phyloP scores from a whole-genome alignment of 345 rosid species.

The Isatis tinctoria region DNA sequence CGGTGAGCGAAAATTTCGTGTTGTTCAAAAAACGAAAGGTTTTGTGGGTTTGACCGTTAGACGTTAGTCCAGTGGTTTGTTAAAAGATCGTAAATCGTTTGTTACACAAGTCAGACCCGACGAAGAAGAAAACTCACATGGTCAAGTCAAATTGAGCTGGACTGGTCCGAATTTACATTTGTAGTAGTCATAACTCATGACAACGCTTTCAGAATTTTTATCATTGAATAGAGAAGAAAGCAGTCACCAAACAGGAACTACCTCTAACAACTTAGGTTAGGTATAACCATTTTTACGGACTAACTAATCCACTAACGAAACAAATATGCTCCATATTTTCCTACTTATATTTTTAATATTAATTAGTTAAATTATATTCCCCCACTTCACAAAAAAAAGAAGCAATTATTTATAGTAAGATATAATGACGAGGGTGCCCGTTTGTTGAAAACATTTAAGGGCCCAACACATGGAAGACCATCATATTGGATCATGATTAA shows the following conservation, averaged over 20 bases:
- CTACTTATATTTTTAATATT: background rate
- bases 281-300: background rate
- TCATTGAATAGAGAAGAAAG: background rate
- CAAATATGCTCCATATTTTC: background rate
- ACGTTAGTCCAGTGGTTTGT: background rate
- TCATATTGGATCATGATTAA: background rate
- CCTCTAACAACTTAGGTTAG: background rate
- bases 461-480: conserved; percentile 9
- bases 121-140: background rate
- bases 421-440: background rate
- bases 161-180: background rate
- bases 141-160: background rate
- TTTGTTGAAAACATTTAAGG: conserved; percentile 10
- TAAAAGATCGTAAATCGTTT: background rate
- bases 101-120: background rate
- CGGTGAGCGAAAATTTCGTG: background rate
- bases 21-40: background rate
- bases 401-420: background rate
- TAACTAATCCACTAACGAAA: conserved; percentile 1
- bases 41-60: background rate
- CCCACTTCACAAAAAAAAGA: background rate
- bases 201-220: background rate
- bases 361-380: background rate
- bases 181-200: background rate
- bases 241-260: background rate